Evolutionary conservation across 2,329 filamentous ascomycete genomes (phyloP).

Genomic region (Rutstroemia sp.): DNA sequence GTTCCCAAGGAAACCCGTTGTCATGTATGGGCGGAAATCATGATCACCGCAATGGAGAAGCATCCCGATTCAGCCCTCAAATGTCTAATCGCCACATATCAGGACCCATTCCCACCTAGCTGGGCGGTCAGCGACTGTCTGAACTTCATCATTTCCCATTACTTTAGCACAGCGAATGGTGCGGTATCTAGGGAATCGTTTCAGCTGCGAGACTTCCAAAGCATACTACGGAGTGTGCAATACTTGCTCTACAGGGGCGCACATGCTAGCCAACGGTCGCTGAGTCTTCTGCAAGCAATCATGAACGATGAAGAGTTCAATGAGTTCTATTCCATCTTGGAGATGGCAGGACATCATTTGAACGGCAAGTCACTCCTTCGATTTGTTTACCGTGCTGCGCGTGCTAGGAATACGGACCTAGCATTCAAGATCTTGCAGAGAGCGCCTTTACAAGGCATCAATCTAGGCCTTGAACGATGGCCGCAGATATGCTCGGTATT

Average conservation of each 20-base stretch:
- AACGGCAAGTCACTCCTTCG: constrained; percentile 22
- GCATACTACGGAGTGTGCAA: constrained; percentile 2
- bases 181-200: neutral
- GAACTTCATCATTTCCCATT: constrained; percentile 5
- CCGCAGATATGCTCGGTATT: constrained; percentile 52
- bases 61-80: constrained; percentile 8
- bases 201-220: neutral
- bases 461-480: constrained; percentile 40
- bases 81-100: constrained; percentile 6
- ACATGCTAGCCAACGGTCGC: constrained; percentile 16
- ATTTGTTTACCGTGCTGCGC: constrained; percentile 33
- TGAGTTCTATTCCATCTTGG: constrained; percentile 18
- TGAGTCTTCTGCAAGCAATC: constrained; percentile 16
- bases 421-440: constrained; percentile 39
- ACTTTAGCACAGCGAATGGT: constrained; percentile 1
- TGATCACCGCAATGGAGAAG: constrained; percentile 4
- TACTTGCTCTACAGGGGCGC: constrained; percentile 4
- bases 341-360: constrained; percentile 14
- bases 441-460: constrained; percentile 31
- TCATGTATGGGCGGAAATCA: constrained; percentile 7
- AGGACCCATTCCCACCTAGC: constrained; percentile 1
- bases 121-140: constrained; percentile 8
- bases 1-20: constrained; percentile 1
- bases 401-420: constrained; percentile 21
- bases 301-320: constrained; percentile 12